Evolutionary conservation across 108 stramenopile species (phyloP).

Genomic region (Schizochytrium sp.): DNA sequence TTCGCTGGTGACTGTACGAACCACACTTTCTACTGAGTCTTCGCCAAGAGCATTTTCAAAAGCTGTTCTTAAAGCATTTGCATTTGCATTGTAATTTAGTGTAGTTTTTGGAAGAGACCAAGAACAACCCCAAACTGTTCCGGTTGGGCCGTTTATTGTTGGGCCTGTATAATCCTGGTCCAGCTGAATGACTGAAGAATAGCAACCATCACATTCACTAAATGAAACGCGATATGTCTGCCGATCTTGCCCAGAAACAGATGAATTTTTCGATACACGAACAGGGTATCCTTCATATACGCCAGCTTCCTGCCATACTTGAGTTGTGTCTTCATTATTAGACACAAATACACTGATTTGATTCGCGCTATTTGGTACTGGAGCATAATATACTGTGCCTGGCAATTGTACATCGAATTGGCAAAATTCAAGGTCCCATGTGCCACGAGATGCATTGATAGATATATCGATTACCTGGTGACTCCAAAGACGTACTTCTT

Average conservation of each 20-base stretch:
- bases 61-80: not conserved
- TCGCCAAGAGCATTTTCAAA: constrained; percentile 20
- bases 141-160: not conserved
- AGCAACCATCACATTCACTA: constrained; percentile 25
- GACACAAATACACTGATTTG: not conserved
- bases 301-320: constrained; percentile 32
- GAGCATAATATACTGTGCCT: constrained; percentile 34
- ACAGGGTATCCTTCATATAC: constrained; percentile 36
- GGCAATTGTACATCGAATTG: constrained; percentile 41
- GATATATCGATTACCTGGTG: constrained; percentile 23
- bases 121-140: constrained; percentile 47
- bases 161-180: not conserved
- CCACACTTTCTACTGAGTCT: not conserved
- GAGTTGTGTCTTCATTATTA: not conserved
- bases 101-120: not conserved
- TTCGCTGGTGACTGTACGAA: constrained; percentile 19
- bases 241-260: not conserved
- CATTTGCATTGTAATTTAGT: not conserved
- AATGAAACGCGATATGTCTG: not conserved
- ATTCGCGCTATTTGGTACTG: not conserved
- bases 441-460: constrained; percentile 5
- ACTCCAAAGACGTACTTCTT: constrained; percentile 2
- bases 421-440: constrained; percentile 19
- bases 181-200: not conserved
- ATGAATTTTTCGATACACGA: not conserved